Conservation (phyloP, 1,284 basidiomycete species). For the Ustilago esculenta region DNA sequence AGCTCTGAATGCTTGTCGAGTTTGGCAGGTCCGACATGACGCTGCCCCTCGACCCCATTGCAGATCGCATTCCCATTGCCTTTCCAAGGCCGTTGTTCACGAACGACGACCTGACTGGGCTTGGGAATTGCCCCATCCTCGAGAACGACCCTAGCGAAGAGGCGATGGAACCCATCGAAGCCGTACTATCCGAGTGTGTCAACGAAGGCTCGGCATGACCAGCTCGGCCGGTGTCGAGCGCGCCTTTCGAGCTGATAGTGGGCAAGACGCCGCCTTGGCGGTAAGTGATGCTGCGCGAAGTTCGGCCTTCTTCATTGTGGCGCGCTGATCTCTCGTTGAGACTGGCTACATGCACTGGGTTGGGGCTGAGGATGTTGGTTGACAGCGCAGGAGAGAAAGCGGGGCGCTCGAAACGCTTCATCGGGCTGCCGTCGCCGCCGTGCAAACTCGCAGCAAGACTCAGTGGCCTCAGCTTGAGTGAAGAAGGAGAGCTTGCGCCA, state of each 20-base stretch:
- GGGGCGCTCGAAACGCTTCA: conserved; percentile 38
- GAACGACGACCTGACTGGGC: conserved; percentile 26
- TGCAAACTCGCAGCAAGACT: conserved; percentile 38
- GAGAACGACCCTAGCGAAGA: conserved; percentile 40
- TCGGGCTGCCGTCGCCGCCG: conserved; percentile 30
- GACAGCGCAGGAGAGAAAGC: conserved; percentile 47
- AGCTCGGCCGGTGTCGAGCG: conserved; percentile 28
- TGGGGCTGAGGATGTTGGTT: conserved; percentile 35
- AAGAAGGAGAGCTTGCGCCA: conserved; percentile 29
- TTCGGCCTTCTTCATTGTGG: conserved; percentile 41
- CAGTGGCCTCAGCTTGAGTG: conserved; percentile 38
- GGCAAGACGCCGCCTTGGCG: conserved; percentile 47
- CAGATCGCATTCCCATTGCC: conserved; percentile 26
- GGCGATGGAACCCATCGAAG: conserved; percentile 34
- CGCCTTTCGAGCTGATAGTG: conserved; percentile 43
- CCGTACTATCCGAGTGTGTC: conserved; percentile 29
- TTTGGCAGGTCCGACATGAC: conserved; percentile 5
- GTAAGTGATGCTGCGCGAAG: conserved; percentile 29
- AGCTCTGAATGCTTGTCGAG: conserved; percentile 23
- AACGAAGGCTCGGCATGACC: conserved; percentile 28
- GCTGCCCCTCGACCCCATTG: conserved; percentile 11
- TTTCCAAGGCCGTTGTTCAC: conserved; percentile 15
- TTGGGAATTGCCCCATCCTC: conserved; percentile 30
- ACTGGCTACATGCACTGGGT: conserved; percentile 16
- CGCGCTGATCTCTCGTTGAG: conserved; percentile 28